A percentile compares a stretch with the other conserved stretches of the same genome.
phyloP scores from a whole-genome alignment of 306 rosid genomes.

The Trifolium pratense region DNA sequence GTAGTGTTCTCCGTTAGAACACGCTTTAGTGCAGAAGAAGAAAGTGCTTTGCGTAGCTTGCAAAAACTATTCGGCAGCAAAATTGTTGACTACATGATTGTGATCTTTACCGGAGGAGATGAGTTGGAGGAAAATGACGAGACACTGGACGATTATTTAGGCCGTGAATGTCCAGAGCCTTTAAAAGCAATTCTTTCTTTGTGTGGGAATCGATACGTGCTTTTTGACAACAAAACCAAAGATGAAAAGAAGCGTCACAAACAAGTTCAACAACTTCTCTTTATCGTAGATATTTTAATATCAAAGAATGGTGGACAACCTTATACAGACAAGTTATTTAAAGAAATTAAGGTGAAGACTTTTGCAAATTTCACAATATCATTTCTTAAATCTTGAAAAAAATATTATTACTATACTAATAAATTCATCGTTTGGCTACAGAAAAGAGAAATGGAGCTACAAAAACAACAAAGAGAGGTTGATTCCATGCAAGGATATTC shows the following conservation, averaged over 20 bases:
- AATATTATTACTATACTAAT: not conserved
- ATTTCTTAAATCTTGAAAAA: not conserved
- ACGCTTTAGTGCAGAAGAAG: constrained; percentile 77
- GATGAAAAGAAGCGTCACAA: constrained; percentile 59
- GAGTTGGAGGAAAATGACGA: constrained; percentile 73
- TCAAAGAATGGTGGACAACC: constrained; percentile 69
- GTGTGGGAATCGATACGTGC: constrained; percentile 69
- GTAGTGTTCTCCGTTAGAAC: constrained; percentile 74
- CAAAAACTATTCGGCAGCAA: constrained; percentile 73
- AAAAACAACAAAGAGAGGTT: constrained; percentile 55
- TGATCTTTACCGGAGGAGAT: constrained; percentile 87
- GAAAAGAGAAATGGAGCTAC: constrained; percentile 68
- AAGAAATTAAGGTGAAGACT: constrained; percentile 65
- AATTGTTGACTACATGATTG: constrained; percentile 75
- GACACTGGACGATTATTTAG: constrained; percentile 70
- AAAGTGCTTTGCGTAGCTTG: constrained; percentile 65
- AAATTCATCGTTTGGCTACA: constrained; percentile 41
- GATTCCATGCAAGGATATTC: constrained; percentile 64
- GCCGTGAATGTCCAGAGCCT: constrained; percentile 66
- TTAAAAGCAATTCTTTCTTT: constrained; percentile 71
- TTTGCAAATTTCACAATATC: constrained; percentile 1
- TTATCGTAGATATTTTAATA: constrained; percentile 54
- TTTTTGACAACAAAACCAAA: constrained; percentile 86
- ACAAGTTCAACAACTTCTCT: constrained; percentile 72
- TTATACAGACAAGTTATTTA: constrained; percentile 69